Evolutionary conservation across 73 alveolate species (phyloP).

Genomic region (Paramecium octaurelia): DNA sequence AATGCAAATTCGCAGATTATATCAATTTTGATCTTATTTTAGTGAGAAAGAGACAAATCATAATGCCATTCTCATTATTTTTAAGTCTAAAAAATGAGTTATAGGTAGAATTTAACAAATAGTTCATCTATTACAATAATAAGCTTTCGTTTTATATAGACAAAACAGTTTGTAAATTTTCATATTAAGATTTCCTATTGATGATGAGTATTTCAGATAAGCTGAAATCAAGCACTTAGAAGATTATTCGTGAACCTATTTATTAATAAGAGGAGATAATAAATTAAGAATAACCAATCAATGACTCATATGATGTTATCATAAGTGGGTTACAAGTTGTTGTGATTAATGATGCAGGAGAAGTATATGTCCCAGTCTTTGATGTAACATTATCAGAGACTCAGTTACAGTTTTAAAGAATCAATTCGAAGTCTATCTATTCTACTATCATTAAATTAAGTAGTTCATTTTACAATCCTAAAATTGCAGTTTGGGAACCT

Average conservation of each 20-base stretch:
- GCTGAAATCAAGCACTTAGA: not conserved
- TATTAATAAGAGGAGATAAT: not conserved
- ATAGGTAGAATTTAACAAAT: not conserved
- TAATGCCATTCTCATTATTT: slow-evolving; percentile 44
- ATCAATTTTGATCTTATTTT: not conserved
- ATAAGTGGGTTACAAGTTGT: slow-evolving; percentile 40
- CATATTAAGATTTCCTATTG: slow-evolving; percentile 50
- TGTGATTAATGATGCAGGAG: slow-evolving; percentile 67
- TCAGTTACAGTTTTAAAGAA: not conserved
- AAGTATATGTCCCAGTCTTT: slow-evolving; percentile 65
- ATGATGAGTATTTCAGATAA: slow-evolving; percentile 18
- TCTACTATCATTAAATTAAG: slow-evolving; percentile 39
- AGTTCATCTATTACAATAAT: slow-evolving; percentile 39
- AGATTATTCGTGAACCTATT: not conserved
- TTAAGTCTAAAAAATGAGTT: slow-evolving; percentile 47
- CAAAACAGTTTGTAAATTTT: slow-evolving; percentile 48
- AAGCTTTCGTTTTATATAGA: slow-evolving; percentile 30
- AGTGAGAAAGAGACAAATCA: slow-evolving; percentile 38
- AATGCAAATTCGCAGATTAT: slow-evolving; percentile 21
- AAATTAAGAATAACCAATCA: slow-evolving; percentile 31
- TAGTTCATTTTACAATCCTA: slow-evolving; percentile 62
- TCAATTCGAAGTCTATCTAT: slow-evolving; percentile 12
- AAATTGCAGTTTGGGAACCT: slow-evolving; percentile 67
- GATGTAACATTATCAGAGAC: slow-evolving; percentile 59
- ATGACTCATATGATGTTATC: slow-evolving; percentile 46